Percentiles rank a stretch among this genome's conserved stretches.
Conservation (phyloP, 2,329 filamentous ascomycete genomes). For the Chaetomiaceae sp. region DNA sequence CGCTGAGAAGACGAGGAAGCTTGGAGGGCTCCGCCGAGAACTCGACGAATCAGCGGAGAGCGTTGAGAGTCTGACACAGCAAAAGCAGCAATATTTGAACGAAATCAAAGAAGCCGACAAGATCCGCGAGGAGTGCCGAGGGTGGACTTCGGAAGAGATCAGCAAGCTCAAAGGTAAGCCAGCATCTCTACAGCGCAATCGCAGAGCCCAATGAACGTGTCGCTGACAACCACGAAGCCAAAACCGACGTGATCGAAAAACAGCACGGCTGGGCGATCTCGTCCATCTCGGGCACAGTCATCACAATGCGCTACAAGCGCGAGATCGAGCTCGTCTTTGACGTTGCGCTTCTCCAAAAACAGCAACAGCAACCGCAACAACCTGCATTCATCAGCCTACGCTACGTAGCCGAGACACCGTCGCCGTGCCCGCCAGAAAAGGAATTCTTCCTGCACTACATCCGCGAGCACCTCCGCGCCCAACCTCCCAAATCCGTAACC, state of each 20-base stretch:
- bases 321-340: constrained; percentile 73
- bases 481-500: constrained; percentile 43
- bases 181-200: constrained; percentile 8
- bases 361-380: constrained; percentile 18
- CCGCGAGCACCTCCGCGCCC: constrained; percentile 60
- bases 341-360: constrained; percentile 52
- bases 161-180: constrained; percentile 66
- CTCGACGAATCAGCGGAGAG: constrained; percentile 62
- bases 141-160: constrained; percentile 83
- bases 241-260: constrained; percentile 61
- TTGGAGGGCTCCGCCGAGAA: constrained; percentile 63
- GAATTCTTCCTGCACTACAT: constrained; percentile 74
- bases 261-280: constrained; percentile 68
- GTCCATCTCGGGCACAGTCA: constrained; percentile 54
- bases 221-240: no score
- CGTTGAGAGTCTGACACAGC: constrained; percentile 58
- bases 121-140: constrained; percentile 80
- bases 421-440: constrained; percentile 59
- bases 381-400: constrained; percentile 65
- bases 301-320: constrained; percentile 70
- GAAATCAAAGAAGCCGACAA: constrained; percentile 81
- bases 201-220: no score
- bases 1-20: constrained; percentile 61
- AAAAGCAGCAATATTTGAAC: constrained; percentile 64
- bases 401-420: constrained; percentile 58